A percentile compares a stretch with the other conserved stretches of the same genome.
Evolutionary conservation across 805 yeast species (phyloP).

Genomic region (Starmerella powellii): DNA sequence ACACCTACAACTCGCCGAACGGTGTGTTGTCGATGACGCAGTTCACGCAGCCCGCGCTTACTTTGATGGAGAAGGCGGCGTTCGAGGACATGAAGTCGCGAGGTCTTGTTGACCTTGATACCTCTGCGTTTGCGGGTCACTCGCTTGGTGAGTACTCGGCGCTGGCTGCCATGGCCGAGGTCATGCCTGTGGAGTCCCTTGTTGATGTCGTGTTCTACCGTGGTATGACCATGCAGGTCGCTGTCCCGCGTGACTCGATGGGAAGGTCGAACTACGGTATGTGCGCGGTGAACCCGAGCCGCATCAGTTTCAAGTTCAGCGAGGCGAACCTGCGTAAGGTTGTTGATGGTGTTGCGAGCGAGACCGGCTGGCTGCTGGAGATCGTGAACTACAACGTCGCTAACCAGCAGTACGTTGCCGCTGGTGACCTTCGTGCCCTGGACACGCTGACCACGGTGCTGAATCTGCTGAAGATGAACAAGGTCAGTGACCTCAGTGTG

Average conservation of each 20-base stretch:
- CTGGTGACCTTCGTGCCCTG: slow-evolving; percentile 94
- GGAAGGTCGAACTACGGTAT: slow-evolving; percentile 99
- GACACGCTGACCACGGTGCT: slow-evolving; percentile 88
- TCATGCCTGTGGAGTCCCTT: slow-evolving; percentile 94
- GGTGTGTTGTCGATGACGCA: slow-evolving; percentile 97
- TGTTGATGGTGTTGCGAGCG: slow-evolving; percentile 70
- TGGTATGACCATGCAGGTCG: slow-evolving; percentile 99
- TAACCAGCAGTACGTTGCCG: slow-evolving; percentile 95
- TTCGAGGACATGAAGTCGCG: slow-evolving; percentile 94
- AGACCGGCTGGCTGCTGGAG: slow-evolving; percentile 89
- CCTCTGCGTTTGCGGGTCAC: slow-evolving; percentile 96
- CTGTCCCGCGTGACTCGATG: slow-evolving; percentile 88
- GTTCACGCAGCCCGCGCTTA: slow-evolving; percentile 98
- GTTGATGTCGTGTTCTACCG: slow-evolving; percentile 98
- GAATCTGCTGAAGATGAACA: slow-evolving; percentile 86
- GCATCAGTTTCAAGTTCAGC: slow-evolving; percentile 76
- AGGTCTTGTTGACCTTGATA: slow-evolving; percentile 79
- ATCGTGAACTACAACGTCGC: slow-evolving; percentile 97
- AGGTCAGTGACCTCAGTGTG: slow-evolving; percentile 72
- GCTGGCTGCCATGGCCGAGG: slow-evolving; percentile 90
- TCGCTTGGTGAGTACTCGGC: slow-evolving; percentile 99
- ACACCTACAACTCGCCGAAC: slow-evolving; percentile 80
- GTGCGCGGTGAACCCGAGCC: slow-evolving; percentile 96
- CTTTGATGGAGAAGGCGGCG: slow-evolving; percentile 98
- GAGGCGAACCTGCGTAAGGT: slow-evolving; percentile 92